phyloP scores from a whole-genome alignment of 768 basidiomycete genomes.

The Mycena latifolia region DNA sequence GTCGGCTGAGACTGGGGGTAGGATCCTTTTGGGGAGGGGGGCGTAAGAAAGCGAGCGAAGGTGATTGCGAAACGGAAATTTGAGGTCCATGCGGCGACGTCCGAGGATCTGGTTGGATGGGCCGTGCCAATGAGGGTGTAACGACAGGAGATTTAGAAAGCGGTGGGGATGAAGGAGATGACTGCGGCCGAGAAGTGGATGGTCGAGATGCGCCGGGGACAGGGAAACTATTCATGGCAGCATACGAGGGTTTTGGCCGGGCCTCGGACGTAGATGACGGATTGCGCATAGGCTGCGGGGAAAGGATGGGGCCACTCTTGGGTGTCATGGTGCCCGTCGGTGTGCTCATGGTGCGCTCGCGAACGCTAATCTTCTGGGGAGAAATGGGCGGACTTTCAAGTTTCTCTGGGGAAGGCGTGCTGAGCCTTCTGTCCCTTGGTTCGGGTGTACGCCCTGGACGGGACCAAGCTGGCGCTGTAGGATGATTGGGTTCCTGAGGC shows the following conservation, averaged over 20 bases:
- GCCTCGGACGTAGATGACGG: constrained; percentile 1
- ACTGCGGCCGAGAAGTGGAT: constrained; percentile 5
- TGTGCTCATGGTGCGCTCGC: constrained; percentile 67
- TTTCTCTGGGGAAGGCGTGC: constrained; percentile 54
- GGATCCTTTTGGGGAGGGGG: constrained; percentile 72
- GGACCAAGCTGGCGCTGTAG: constrained; percentile 1
- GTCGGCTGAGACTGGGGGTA: constrained; percentile 84
- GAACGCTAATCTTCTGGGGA: constrained; percentile 53
- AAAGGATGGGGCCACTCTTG: constrained; percentile 3
- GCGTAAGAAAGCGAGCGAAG: constrained; percentile 73
- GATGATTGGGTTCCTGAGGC: constrained; percentile 13
- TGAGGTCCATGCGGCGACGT: constrained; percentile 57
- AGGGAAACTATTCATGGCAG: constrained; percentile 15
- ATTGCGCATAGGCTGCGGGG: constrained; percentile 20
- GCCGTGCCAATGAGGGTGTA: constrained; percentile 62
- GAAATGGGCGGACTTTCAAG: constrained; percentile 52
- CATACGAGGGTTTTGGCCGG: constrained; percentile 6
- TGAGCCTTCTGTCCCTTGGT: constrained; percentile 42
- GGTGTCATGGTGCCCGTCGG: constrained; percentile 39
- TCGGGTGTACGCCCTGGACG: constrained; percentile 34
- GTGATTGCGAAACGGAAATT: constrained; percentile 55
- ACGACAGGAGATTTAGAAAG: constrained; percentile 38
- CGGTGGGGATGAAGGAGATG: constrained; percentile 23
- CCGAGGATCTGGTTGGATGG: constrained; percentile 64
- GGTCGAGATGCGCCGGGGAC: constrained; percentile 14